Conservation (phyloP, 192 early-diverging fungal species). For the Coemansia pectinata region DNA sequence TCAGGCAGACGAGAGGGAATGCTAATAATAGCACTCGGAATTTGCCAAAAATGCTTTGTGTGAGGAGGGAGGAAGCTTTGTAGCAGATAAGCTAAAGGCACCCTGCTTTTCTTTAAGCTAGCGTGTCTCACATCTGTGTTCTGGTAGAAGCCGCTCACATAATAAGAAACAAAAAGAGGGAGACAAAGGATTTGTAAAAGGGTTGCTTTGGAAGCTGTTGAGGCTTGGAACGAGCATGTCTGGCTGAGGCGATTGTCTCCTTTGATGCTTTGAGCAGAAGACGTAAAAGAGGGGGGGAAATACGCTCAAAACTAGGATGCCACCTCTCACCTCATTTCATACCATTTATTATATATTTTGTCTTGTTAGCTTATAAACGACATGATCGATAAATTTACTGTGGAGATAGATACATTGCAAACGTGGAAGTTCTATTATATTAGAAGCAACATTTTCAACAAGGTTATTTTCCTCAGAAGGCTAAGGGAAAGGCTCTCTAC, state of each 20-base stretch:
- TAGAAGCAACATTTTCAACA: background rate
- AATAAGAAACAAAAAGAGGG: background rate
- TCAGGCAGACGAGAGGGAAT: no score
- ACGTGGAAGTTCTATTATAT: background rate
- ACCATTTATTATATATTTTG: background rate
- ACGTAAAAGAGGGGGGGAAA: background rate
- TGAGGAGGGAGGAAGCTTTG: no score
- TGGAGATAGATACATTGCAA: background rate
- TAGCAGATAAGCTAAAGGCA: background rate
- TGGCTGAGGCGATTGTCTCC: no score
- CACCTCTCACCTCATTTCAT: background rate
- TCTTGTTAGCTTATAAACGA: background rate
- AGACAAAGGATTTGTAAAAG: background rate
- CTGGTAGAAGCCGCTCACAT: background rate
- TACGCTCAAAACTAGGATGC: background rate
- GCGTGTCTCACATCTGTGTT: background rate
- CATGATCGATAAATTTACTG: background rate
- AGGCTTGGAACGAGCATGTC: background rate
- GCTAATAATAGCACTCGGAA: no score
- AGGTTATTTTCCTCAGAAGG: background rate
- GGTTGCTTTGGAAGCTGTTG: background rate
- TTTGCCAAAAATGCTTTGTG: no score
- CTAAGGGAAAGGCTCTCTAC: background rate
- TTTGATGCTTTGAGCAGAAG: background rate
- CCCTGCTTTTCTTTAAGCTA: background rate